Base-by-base conservation (phyloP, 768 basidiomycete species). In the Rhizopogon vinicolor region DNA sequence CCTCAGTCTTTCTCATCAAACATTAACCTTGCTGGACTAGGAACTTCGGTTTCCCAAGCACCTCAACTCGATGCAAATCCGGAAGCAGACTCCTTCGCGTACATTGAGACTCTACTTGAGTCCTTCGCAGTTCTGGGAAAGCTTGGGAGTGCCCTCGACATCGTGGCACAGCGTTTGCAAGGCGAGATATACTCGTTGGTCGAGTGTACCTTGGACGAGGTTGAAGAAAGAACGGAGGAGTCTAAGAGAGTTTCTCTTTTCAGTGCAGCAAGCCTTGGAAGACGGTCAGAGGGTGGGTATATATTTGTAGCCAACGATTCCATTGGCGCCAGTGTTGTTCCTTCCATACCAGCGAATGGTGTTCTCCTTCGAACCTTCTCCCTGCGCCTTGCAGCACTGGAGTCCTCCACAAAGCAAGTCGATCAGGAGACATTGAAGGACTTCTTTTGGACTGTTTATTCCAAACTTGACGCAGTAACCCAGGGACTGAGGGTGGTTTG, bases 391-490 rank as follows among this genome's bases (percentile, higher is more conserved):
- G 78, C 85, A 16, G 87, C 87, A 1, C 68, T 93, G 59, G 92
- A 93, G 63, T 83, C 85, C 7, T 82, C 86, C 16, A 74, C 84
- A 0, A 89, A 86, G 58, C 80, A 83, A 33, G 75, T 78, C 16
- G 91, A 97, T 62, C 90, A 92, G 57, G 93, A 96, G 64, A 88
- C 89, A 13, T 69, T 99, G 52, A 80, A 77, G 57, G 97, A 98
- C 68, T 78, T 99, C 37, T 98, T 98, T 70, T 98, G 96, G 96
- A 97, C 96, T 2, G 66, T 96, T 14, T 99, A 93, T 68, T 97
- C 93, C 14, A 98, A 99, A 70, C 65, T 99, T 45, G 88, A 94
- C 65, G 97, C 97, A 31, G 90, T 98, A 18, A 80, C 89, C 13
- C 95, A 99, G 68, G 92, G 95, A 9, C 75, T 97, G 58, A 78